Percentiles rank a stretch among this genome's conserved stretches.
Evolutionary conservation across 768 basidiomycete species (phyloP).

Genomic region (Tephrocybe sp.): DNA sequence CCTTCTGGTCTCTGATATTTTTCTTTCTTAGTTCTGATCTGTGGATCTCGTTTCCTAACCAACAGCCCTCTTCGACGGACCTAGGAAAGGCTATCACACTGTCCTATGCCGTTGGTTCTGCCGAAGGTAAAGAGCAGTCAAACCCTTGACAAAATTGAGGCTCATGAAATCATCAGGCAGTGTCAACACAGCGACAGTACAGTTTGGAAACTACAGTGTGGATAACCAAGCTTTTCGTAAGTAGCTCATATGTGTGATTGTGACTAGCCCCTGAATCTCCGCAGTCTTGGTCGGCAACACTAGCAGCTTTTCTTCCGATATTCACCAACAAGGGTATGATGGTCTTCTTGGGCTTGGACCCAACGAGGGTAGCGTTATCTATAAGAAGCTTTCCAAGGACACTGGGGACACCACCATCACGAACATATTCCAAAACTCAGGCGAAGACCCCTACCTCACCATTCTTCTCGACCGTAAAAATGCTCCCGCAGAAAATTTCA

Average conservation of each 20-base stretch:
- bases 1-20: not conserved
- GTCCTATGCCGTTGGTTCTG: constrained; percentile 67
- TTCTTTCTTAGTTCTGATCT: constrained; percentile 57
- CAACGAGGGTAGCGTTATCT: constrained; percentile 64
- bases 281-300: constrained; percentile 65
- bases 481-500: constrained; percentile 47
- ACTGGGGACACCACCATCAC: constrained; percentile 60
- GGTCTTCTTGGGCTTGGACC: constrained; percentile 81
- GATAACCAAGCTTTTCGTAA: constrained; percentile 65
- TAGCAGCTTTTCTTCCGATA: constrained; percentile 59
- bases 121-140: constrained; percentile 39
- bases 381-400: constrained; percentile 45
- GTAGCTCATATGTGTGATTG: constrained; percentile 21
- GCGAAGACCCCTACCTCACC: constrained; percentile 63
- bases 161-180: constrained; percentile 37
- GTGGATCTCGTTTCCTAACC: constrained; percentile 57
- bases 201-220: constrained; percentile 57
- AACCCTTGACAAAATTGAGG: not conserved
- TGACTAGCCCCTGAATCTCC: not conserved
- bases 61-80: constrained; percentile 48
- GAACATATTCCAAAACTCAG: constrained; percentile 60
- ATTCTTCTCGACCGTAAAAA: constrained; percentile 60
- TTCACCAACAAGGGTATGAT: constrained; percentile 58
- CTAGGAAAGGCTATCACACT: constrained; percentile 55
- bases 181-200: constrained; percentile 48